These are phyloP conservation scores for Schizopora paradoxa DNA, from an alignment of 1,284 basidiomycete genomes.

Conservation along the genomic window DNA sequence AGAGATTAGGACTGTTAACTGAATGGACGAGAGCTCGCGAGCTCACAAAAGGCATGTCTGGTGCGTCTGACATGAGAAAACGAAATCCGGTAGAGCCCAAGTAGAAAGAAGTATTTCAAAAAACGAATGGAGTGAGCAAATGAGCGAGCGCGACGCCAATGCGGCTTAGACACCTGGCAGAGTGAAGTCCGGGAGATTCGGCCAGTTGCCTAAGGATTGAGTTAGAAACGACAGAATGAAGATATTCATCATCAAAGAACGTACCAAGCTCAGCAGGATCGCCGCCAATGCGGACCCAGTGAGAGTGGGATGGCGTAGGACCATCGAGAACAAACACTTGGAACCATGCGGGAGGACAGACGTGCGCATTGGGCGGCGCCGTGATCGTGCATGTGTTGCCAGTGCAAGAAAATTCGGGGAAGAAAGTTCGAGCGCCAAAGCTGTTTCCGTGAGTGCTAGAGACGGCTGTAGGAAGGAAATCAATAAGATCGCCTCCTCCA, in stretches of 20 bases:
- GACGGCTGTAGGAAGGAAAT: slow-evolving; percentile 37
- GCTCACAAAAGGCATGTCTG: no score
- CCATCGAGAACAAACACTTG: slow-evolving; percentile 69
- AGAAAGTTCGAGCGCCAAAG: slow-evolving; percentile 66
- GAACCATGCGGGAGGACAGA: slow-evolving; percentile 75
- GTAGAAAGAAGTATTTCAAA: no score
- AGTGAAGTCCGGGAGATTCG: slow-evolving; percentile 55
- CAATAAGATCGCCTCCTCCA: no score
- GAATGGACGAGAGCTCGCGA: no score
- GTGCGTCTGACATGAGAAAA: no score
- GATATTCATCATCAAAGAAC: background rate
- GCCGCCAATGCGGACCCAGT: slow-evolving; percentile 71
- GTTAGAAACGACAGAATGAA: no score
- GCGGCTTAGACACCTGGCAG: slow-evolving; percentile 42
- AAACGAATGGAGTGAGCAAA: no score
- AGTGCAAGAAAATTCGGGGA: slow-evolving; percentile 58
- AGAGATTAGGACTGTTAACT: no score
- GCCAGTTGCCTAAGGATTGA: no score
- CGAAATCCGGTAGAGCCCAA: no score
- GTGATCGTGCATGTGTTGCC: slow-evolving; percentile 61
- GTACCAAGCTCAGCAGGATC: slow-evolving; percentile 52
- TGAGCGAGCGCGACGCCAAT: background rate
- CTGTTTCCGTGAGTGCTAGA: slow-evolving; percentile 77
- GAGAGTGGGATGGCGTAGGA: slow-evolving; percentile 63
- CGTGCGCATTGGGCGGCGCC: slow-evolving; percentile 59